A percentile compares a stretch with the other conserved stretches of the same genome.
These are phyloP conservation scores for Pezicula radicicola DNA, from an alignment of 2,329 filamentous ascomycete genomes.

Conservation along the genomic window DNA sequence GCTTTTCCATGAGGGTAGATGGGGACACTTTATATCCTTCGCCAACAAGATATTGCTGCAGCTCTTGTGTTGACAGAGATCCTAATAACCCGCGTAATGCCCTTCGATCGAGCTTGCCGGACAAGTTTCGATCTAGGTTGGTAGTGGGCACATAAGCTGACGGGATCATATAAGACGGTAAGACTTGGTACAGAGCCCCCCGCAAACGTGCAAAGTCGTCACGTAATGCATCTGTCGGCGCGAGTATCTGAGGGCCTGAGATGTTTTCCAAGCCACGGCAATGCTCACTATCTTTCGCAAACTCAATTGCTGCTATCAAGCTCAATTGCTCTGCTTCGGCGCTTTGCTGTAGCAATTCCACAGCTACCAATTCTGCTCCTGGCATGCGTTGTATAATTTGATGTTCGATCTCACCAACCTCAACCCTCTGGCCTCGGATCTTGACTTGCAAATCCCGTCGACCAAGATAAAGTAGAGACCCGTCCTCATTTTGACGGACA, in stretches of 20 bases:
- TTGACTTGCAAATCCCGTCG: conserved; percentile 63
- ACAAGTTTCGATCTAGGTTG: conserved; percentile 22
- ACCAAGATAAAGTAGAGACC: conserved; percentile 57
- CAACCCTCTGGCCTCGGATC: conserved; percentile 59
- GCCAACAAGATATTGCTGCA: background rate
- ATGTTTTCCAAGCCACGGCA: background rate
- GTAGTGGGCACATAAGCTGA: conserved; percentile 22
- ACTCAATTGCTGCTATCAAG: conserved; percentile 1
- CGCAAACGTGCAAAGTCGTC: background rate
- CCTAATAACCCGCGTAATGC: conserved; percentile 16
- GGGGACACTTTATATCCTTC: background rate
- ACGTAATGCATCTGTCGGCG: background rate
- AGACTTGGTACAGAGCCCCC: background rate
- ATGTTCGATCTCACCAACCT: conserved; percentile 55
- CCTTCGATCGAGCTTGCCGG: conserved; percentile 30
- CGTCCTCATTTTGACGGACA: conserved; percentile 49
- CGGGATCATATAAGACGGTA: conserved; percentile 27
- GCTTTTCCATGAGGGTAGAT: conserved; percentile 8
- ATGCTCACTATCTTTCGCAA: conserved; percentile 1
- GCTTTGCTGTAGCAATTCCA: conserved; percentile 1
- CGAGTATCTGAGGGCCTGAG: background rate
- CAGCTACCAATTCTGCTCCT: background rate
- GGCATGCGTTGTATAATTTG: conserved; percentile 1
- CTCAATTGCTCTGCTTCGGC: background rate
- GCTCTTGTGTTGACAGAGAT: background rate